Percentiles rank a stretch among this genome's conserved stretches.
Conservation (phyloP, 75 land plant species). For the Pinus albicaulis region DNA sequence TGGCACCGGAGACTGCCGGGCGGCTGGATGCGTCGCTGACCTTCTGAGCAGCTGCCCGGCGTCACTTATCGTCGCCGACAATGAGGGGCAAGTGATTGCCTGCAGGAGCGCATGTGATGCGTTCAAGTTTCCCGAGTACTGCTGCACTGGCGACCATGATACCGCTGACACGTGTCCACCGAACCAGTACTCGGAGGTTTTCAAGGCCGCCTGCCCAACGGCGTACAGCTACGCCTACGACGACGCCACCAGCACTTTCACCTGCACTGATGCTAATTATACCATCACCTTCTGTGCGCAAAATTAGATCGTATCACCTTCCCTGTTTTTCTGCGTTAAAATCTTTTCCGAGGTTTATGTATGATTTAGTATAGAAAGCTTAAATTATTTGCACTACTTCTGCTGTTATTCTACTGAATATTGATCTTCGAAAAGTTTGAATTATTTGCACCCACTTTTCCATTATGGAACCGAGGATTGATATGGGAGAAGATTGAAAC, state of each 20-base stretch:
- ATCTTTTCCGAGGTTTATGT: too few relatives aligned
- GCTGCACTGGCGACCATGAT: conserved; percentile 1
- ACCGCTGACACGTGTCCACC: conserved; percentile 48
- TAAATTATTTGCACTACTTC: too few relatives aligned
- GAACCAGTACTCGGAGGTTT: conserved; percentile 39
- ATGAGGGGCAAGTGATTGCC: conserved; percentile 48
- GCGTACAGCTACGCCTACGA: too few relatives aligned
- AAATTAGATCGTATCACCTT: too few relatives aligned
- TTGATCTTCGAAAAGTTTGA: too few relatives aligned
- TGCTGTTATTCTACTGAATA: too few relatives aligned
- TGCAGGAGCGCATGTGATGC: conserved; percentile 90
- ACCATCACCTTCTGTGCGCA: conserved; percentile 35
- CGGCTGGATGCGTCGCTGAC: conserved; percentile 56
- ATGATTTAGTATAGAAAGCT: too few relatives aligned
- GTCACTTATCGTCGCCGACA: conserved; percentile 30
- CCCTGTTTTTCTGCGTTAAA: too few relatives aligned
- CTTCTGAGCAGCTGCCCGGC: not conserved
- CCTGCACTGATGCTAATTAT: conserved; percentile 56
- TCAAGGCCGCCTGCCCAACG: conserved; percentile 65
- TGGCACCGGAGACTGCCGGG: conserved; percentile 14
- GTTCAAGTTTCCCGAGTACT: conserved; percentile 40
- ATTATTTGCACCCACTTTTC: too few relatives aligned
- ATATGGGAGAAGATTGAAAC: too few relatives aligned
- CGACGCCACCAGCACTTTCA: conserved; percentile 46
- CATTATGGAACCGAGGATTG: too few relatives aligned